Base-by-base conservation (phyloP, 345 rosid species). In the Populus ilicifolia region DNA sequence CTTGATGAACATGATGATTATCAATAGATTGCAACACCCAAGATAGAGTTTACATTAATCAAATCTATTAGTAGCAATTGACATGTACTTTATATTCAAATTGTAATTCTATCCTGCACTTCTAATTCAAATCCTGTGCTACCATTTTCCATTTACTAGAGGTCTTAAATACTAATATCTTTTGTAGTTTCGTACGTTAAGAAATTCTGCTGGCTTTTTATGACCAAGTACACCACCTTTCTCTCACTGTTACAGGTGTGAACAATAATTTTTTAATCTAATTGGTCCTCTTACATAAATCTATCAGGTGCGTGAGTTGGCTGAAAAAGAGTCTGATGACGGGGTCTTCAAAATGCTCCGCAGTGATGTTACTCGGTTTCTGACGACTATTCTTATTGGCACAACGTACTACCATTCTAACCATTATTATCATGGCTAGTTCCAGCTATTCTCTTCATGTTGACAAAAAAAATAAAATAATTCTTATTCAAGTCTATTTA, bases 351-450 rank as follows among this genome's bases (percentile, higher is more conserved):
- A 87, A 86, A 86, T 92, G 96, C 99, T 96, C 71, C 95, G 95
- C 11, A 93, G 90, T 83, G 99, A 96, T 84, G 97, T 96, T 62
- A 96, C 99, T 73, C 94, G 99, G 82, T 96, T 96, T 87, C 85
- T 96, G 85, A 96, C 99, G 12, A 96, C 99, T 16, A 96, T 96
- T 83, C 98, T 96, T 67, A 96, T 96, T 77, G 99, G 99, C 89
- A 96, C 99, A 79, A 96, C 99, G 98, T 96, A 91, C 72, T 73
- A 43, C 39, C 61, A 81, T 82, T 52, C 84, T 77, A 64, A 39
- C 77, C 75, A 35, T 84, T 67, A 27, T 64, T 73, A 69, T 25
- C 65, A 39, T 75, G 69, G 78, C 70, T 30, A 70, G 52, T 76
- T 80, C 43, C 73, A 23, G 52, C 59, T 52, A 75, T 81, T 56